These are phyloP conservation scores for Monosporozyma unispora DNA, from an alignment of 805 yeast species.

Conservation along the genomic window DNA sequence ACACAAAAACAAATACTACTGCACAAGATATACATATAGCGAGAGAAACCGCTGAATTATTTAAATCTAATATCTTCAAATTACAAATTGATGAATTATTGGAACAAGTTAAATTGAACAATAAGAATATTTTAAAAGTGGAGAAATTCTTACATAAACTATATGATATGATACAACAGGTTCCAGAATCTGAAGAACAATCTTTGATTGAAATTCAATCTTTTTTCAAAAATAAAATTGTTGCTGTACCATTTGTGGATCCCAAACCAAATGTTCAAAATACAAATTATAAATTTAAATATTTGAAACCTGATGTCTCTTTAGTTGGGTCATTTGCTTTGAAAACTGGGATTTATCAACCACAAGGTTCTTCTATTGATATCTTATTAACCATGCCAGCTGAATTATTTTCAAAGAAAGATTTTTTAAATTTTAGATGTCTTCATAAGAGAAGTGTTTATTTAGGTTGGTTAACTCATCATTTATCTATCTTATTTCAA, in stretches of 20 bases:
- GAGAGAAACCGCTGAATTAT: conserved; percentile 86
- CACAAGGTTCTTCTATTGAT: conserved; percentile 63
- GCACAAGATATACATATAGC: conserved; percentile 87
- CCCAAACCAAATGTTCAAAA: conserved; percentile 61
- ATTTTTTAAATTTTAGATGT: conserved; percentile 82
- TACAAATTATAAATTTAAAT: conserved; percentile 64
- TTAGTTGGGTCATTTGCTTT: conserved; percentile 86
- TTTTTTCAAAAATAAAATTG: conserved; percentile 41
- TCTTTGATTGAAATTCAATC: conserved; percentile 52
- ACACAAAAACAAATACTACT: conserved; percentile 13
- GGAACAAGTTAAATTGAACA: conserved; percentile 69
- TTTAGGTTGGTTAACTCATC: conserved; percentile 65
- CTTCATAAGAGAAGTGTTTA: conserved; percentile 85
- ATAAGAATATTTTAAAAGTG: conserved; percentile 51
- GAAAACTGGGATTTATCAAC: conserved; percentile 65
- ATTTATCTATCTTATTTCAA: conserved; percentile 44
- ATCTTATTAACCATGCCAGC: conserved; percentile 76
- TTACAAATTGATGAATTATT: conserved; percentile 87
- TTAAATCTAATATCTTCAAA: conserved; percentile 92
- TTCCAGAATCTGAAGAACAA: conserved; percentile 48
- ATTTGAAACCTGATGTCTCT: conserved; percentile 61
- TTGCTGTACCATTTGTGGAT: conserved; percentile 78
- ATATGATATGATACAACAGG: conserved; percentile 54
- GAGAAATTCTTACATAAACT: conserved; percentile 71
- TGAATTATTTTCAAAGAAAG: conserved; percentile 70